A percentile compares a stretch with the other conserved stretches of the same genome.
Evolutionary conservation across 192 early-diverging fungal genomes (phyloP).

Genomic region (Linnemannia elongata): DNA sequence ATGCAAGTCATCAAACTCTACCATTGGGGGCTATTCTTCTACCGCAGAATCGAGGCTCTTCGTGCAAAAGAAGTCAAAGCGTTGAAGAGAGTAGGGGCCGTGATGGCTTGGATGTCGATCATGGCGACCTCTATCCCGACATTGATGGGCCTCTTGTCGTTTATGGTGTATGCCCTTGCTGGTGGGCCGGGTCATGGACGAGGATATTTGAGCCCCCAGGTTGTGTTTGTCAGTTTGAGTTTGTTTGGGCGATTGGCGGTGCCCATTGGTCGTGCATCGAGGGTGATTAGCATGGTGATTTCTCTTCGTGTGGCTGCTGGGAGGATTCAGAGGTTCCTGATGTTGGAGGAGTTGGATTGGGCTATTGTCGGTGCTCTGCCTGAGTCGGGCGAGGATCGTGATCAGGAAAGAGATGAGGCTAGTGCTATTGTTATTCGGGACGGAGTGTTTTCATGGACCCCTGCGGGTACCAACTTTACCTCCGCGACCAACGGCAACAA

Average conservation of each 20-base stretch:
- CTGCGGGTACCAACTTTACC: not conserved
- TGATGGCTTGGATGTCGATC: slow-evolving; percentile 24
- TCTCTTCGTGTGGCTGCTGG: slow-evolving; percentile 12
- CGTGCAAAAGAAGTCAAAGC: slow-evolving; percentile 15
- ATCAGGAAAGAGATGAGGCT: not conserved
- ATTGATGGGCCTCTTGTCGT: slow-evolving; percentile 22
- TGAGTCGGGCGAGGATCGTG: not conserved
- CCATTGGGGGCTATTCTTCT: slow-evolving; percentile 41
- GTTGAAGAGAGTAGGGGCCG: not conserved
- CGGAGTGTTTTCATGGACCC: not conserved
- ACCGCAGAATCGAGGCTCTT: not conserved
- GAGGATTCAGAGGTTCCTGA: slow-evolving; percentile 18
- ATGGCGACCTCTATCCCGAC: slow-evolving; percentile 15
- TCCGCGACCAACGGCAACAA: not conserved
- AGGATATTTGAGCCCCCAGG: slow-evolving; percentile 5
- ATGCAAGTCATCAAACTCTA: slow-evolving; percentile 61
- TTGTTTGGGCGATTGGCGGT: slow-evolving; percentile 8
- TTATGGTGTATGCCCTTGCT: slow-evolving; percentile 14
- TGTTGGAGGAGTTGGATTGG: slow-evolving; percentile 26
- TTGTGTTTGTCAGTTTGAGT: slow-evolving; percentile 29
- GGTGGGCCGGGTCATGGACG: not conserved
- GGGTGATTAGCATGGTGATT: slow-evolving; percentile 3
- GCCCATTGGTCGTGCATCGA: slow-evolving; percentile 11
- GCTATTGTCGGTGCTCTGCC: not conserved
- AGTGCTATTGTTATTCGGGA: not conserved